Evolutionary conservation across 257 asterid species (phyloP).

Genomic region (Mitragyna speciosa): DNA sequence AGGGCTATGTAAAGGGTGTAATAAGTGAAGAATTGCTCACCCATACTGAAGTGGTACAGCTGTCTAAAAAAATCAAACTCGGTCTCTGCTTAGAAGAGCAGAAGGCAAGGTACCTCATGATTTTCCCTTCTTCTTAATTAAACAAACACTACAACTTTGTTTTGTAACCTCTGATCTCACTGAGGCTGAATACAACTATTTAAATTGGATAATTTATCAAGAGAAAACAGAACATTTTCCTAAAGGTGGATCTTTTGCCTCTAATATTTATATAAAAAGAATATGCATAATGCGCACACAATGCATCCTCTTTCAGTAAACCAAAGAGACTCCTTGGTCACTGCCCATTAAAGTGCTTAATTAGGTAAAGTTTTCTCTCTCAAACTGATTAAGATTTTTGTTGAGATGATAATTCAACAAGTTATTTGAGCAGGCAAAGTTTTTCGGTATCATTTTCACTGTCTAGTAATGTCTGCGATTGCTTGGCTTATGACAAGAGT

Average conservation of each 20-base stretch:
- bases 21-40: slow-evolving; percentile 67
- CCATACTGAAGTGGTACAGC: slow-evolving; percentile 75
- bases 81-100: slow-evolving; percentile 77
- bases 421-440: background rate
- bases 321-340: background rate
- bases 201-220: background rate
- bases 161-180: background rate
- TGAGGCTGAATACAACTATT: background rate
- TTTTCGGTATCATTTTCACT: background rate
- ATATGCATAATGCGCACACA: too few relatives aligned
- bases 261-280: background rate
- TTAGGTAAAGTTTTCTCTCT: background rate
- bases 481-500: background rate
- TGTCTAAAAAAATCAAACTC: slow-evolving; percentile 61
- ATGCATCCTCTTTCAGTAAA: background rate
- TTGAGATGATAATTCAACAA: background rate
- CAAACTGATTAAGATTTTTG: background rate
- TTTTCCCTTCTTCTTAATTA: background rate
- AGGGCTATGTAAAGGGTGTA: slow-evolving; percentile 70
- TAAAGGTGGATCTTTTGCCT: background rate
- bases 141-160: background rate
- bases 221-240: background rate
- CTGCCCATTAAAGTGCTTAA: background rate
- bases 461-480: background rate
- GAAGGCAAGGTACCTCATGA: slow-evolving; percentile 49